phyloP scores from a whole-genome alignment of 257 asterid species.

The Anisodus tanguticus region DNA sequence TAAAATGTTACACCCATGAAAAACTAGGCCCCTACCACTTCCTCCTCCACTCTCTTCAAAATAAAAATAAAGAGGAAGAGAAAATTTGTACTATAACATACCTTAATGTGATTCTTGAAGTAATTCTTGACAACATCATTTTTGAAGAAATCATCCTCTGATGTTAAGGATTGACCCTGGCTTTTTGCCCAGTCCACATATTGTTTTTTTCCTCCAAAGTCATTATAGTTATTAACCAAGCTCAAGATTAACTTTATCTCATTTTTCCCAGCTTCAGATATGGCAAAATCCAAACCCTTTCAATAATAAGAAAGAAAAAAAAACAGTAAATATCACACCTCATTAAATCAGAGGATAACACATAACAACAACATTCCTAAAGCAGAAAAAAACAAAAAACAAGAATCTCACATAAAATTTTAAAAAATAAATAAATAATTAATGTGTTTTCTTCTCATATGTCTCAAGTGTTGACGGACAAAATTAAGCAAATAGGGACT shows the following conservation, averaged over 20 bases:
- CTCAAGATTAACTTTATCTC: slow-evolving; percentile 67
- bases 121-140: slow-evolving; percentile 49
- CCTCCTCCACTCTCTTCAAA: too few relatives aligned
- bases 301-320: not conserved
- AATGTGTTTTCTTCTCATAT: not conserved
- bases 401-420: not conserved
- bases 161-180: slow-evolving; percentile 43
- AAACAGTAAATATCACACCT: not conserved
- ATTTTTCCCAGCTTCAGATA: slow-evolving; percentile 61
- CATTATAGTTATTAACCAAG: slow-evolving; percentile 62
- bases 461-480: not conserved
- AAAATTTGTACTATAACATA: slow-evolving; percentile 4
- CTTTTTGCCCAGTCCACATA: slow-evolving; percentile 73
- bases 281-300: slow-evolving; percentile 72
- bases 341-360: not conserved
- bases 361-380: not conserved
- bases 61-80: too few relatives aligned
- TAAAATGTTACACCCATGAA: too few relatives aligned
- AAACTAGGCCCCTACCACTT: too few relatives aligned
- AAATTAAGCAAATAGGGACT: not conserved
- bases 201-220: slow-evolving; percentile 62
- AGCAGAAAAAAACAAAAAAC: not conserved
- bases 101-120: slow-evolving; percentile 67
- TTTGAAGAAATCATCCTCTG: slow-evolving; percentile 71
- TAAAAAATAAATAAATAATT: too few relatives aligned